Conservation (phyloP, 2,329 filamentous ascomycete genomes). For the Didymella sp. region DNA sequence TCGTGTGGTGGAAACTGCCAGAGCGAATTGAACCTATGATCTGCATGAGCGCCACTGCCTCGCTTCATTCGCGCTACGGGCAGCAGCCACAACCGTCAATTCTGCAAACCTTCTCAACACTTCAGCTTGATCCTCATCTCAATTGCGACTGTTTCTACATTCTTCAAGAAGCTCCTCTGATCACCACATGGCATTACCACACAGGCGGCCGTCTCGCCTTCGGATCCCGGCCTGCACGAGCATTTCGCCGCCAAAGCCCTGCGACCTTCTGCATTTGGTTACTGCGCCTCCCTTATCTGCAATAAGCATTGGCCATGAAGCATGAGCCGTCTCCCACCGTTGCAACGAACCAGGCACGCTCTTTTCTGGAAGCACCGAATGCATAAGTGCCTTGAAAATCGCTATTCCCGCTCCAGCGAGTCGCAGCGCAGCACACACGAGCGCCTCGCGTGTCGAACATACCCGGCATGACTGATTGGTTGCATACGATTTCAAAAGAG, state of each 20-base stretch:
- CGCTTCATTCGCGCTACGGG: too few species aligned
- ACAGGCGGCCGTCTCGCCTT: not conserved
- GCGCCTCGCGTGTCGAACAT: not conserved
- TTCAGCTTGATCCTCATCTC: not conserved
- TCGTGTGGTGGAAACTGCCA: not conserved
- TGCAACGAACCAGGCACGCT: not conserved
- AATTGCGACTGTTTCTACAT: not conserved
- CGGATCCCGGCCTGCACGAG: not conserved
- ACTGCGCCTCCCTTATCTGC: constrained; percentile 24
- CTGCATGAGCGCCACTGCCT: not conserved
- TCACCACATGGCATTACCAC: not conserved
- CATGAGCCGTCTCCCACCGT: constrained; percentile 22
- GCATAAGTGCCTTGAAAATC: not conserved
- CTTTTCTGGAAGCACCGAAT: constrained; percentile 1
- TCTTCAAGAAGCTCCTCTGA: not conserved
- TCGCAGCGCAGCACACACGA: not conserved
- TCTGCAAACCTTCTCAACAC: constrained; percentile 1
- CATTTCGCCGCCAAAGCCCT: constrained; percentile 2
- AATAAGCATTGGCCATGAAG: constrained; percentile 35
- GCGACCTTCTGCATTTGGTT: constrained; percentile 31
- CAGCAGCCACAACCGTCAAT: constrained; percentile 14
- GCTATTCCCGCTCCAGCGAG: constrained; percentile 5
- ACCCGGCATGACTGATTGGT: constrained; percentile 1
- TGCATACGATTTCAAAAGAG: not conserved
- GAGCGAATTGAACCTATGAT: not conserved